Evolutionary conservation across 768 basidiomycete species (phyloP).

Genomic region (Gymnopilus junonius): DNA sequence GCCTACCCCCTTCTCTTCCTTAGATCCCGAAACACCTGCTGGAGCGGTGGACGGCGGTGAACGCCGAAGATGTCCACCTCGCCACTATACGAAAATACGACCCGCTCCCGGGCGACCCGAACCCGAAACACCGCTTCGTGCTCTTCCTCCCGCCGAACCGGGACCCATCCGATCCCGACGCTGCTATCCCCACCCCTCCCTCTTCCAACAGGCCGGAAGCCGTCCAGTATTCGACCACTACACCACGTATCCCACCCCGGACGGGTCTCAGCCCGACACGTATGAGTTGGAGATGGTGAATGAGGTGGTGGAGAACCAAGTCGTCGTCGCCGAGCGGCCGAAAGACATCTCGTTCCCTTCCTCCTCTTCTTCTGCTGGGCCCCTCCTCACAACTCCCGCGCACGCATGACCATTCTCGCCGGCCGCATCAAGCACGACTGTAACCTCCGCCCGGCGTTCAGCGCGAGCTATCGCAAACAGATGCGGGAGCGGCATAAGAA

Average conservation of each 20-base stretch:
- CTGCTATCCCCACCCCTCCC: slow-evolving; percentile 16
- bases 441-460: slow-evolving; percentile 70
- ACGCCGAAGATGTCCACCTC: slow-evolving; percentile 76
- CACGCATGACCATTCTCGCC: slow-evolving; percentile 78
- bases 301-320: slow-evolving; percentile 82
- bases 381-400: slow-evolving; percentile 56
- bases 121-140: slow-evolving; percentile 61
- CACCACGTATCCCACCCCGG: slow-evolving; percentile 32
- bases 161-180: slow-evolving; percentile 39
- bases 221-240: slow-evolving; percentile 42
- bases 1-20: slow-evolving; percentile 2
- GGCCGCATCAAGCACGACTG: slow-evolving; percentile 85
- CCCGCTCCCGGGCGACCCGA: slow-evolving; percentile 38
- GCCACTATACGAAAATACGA: slow-evolving; percentile 85
- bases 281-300: slow-evolving; percentile 92
- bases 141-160: slow-evolving; percentile 68
- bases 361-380: slow-evolving; percentile 36
- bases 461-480: slow-evolving; percentile 68
- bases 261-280: slow-evolving; percentile 57
- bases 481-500: slow-evolving; percentile 69
- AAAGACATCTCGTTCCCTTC: slow-evolving; percentile 56
- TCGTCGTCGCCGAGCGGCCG: slow-evolving; percentile 82
- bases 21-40: slow-evolving; percentile 88
- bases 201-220: slow-evolving; percentile 25
- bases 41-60: slow-evolving; percentile 81